Percentiles rank a stretch among this genome's conserved stretches.
phyloP scores from a whole-genome alignment of 257 asterid genomes.

The Eucommia ulmoides region DNA sequence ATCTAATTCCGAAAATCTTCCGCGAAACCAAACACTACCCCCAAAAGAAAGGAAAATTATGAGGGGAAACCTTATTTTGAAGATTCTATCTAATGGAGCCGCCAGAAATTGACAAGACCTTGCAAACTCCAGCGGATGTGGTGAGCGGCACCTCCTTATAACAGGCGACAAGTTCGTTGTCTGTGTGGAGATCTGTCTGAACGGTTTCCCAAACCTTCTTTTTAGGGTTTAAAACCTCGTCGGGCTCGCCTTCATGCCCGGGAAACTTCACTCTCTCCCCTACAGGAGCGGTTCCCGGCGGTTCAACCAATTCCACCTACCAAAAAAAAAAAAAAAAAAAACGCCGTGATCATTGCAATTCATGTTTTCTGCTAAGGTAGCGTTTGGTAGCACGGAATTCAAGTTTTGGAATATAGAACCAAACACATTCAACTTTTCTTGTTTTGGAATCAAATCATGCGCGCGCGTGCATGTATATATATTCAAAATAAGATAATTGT shows the following conservation, averaged over 20 bases:
- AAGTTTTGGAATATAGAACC: neutral
- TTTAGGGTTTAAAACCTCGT: constrained; percentile 71
- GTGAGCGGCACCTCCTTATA: constrained; percentile 70
- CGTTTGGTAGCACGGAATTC: neutral
- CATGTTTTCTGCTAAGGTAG: neutral
- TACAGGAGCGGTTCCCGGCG: constrained; percentile 54
- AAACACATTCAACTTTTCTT: neutral
- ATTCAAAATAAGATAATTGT: neutral
- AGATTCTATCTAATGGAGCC: constrained; percentile 63
- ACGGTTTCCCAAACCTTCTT: constrained; percentile 92
- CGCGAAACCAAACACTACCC: too few relatives aligned
- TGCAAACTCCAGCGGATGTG: constrained; percentile 84
- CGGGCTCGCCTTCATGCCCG: constrained; percentile 62
- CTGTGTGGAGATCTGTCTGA: constrained; percentile 64
- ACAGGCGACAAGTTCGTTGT: constrained; percentile 60
- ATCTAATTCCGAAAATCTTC: too few relatives aligned
- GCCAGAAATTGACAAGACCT: constrained; percentile 49
- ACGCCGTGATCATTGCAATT: too few relatives aligned
- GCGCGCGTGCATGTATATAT: neutral
- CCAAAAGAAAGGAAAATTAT: too few relatives aligned
- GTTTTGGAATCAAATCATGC: neutral
- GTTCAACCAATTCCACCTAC: constrained; percentile 90
- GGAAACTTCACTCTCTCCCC: constrained; percentile 73
- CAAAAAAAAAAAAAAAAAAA: too few relatives aligned
- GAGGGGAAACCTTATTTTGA: too few relatives aligned